Evolutionary conservation across 1,284 basidiomycete genomes (phyloP).

Genomic region (Rhodofomes roseus): DNA sequence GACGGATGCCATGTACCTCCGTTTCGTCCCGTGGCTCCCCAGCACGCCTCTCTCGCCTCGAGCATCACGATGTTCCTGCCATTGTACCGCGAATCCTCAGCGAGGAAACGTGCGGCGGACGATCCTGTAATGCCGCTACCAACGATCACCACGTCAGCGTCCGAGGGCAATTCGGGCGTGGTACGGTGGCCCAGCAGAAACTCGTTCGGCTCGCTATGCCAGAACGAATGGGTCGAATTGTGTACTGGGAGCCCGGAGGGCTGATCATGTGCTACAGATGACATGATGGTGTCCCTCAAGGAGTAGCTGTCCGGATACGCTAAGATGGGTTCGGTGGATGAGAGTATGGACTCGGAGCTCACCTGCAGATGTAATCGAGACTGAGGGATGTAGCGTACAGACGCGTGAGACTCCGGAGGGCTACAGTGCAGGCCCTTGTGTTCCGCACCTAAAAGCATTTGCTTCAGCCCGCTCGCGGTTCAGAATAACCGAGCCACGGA

Average conservation of each 20-base stretch:
- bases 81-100: slow-evolving; percentile 21
- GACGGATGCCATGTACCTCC: neutral
- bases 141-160: slow-evolving; percentile 62
- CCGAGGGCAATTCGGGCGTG: slow-evolving; percentile 41
- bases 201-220: slow-evolving; percentile 28
- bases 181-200: slow-evolving; percentile 30
- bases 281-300: no score
- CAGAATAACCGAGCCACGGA: no score
- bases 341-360: no score
- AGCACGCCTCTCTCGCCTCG: slow-evolving; percentile 66
- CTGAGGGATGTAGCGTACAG: no score
- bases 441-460: no score
- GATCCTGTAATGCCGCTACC: slow-evolving; percentile 74
- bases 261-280: neutral
- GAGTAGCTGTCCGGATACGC: no score
- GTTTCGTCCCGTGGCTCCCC: slow-evolving; percentile 67
- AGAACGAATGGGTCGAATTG: slow-evolving; percentile 52
- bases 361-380: no score
- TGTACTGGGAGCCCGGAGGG: slow-evolving; percentile 49
- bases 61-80: slow-evolving; percentile 51
- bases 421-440: no score
- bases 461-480: no score
- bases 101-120: slow-evolving; percentile 49
- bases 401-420: no score
- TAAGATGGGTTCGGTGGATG: no score